These are phyloP conservation scores for Botrytis medusae DNA, from an alignment of 2,329 filamentous ascomycete species.

Conservation along the genomic window DNA sequence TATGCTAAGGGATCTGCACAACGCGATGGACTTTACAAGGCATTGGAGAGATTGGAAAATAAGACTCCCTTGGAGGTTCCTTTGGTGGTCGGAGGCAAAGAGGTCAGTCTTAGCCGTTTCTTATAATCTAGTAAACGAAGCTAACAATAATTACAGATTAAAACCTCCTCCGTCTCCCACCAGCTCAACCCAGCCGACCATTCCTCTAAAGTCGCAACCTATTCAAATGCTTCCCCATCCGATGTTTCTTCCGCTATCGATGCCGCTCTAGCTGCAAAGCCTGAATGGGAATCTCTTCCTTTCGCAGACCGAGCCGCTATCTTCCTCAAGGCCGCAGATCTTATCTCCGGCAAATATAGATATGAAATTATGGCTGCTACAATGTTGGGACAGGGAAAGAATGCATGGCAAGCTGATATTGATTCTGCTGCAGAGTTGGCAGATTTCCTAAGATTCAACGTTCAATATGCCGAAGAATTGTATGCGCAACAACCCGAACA, in stretches of 20 bases:
- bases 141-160: conserved; percentile 52
- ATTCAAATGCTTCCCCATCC: conserved; percentile 74
- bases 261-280: conserved; percentile 53
- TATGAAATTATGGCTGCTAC: conserved; percentile 96
- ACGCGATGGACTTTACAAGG: conserved; percentile 71
- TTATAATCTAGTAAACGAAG: background rate
- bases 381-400: conserved; percentile 96
- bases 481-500: conserved; percentile 84
- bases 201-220: conserved; percentile 72
- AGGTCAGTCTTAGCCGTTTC: conserved; percentile 52
- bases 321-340: conserved; percentile 93
- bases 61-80: conserved; percentile 75
- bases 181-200: conserved; percentile 87
- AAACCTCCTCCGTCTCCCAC: conserved; percentile 60
- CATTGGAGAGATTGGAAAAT: conserved; percentile 68
- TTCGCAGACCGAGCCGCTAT: conserved; percentile 90
- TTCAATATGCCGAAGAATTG: conserved; percentile 88
- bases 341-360: conserved; percentile 86
- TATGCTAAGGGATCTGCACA: conserved; percentile 83
- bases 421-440: conserved; percentile 88
- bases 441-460: conserved; percentile 93
- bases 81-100: conserved; percentile 78
- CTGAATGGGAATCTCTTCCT: conserved; percentile 79
- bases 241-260: conserved; percentile 61
- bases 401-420: conserved; percentile 97